A percentile compares a stretch with the other conserved stretches of the same genome.
phyloP scores from a whole-genome alignment of 2,329 filamentous ascomycete species.

The Gaeumannomyces tritici region DNA sequence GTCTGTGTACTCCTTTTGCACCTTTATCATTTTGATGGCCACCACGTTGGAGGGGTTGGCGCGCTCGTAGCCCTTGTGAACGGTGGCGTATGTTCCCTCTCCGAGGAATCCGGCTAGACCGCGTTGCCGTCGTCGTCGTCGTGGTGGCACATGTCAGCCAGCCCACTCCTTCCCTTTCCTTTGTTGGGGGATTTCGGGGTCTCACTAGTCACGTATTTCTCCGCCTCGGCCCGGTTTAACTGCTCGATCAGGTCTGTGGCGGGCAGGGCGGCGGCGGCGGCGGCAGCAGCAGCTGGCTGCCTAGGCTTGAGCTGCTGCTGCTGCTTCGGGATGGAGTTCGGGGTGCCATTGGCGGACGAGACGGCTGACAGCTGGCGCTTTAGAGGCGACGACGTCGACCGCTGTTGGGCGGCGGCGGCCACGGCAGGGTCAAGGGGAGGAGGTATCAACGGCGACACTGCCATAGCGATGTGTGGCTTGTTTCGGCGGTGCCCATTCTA shows the following conservation, averaged over 20 bases:
- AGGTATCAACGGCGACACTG: conserved; percentile 4
- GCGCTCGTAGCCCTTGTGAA: conserved; percentile 78
- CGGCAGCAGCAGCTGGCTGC: neutral
- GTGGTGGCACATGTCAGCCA: neutral
- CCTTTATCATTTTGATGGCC: conserved; percentile 89
- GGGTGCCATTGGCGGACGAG: conserved; percentile 18
- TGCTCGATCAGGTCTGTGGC: conserved; percentile 60
- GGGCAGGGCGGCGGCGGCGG: conserved; percentile 10
- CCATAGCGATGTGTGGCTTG: neutral
- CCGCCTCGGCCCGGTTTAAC: conserved; percentile 71
- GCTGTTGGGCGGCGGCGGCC: conserved; percentile 3
- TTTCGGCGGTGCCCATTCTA: neutral
- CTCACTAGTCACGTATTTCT: conserved; percentile 80
- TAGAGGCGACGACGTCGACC: conserved; percentile 11
- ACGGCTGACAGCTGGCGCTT: conserved; percentile 16
- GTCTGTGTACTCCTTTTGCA: conserved; percentile 77
- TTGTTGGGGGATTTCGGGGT: neutral
- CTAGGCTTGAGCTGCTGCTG: neutral
- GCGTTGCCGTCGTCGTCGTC: no score
- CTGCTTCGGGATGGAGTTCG: conserved; percentile 12
- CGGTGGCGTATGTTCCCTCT: conserved; percentile 93
- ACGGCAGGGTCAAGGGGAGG: neutral
- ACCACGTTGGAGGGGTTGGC: conserved; percentile 64
- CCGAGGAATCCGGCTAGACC: conserved; percentile 76
- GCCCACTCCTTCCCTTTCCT: neutral